These are phyloP conservation scores for Rhizopogon sp. DNA, from an alignment of 768 basidiomycete genomes.

Conservation along the genomic window DNA sequence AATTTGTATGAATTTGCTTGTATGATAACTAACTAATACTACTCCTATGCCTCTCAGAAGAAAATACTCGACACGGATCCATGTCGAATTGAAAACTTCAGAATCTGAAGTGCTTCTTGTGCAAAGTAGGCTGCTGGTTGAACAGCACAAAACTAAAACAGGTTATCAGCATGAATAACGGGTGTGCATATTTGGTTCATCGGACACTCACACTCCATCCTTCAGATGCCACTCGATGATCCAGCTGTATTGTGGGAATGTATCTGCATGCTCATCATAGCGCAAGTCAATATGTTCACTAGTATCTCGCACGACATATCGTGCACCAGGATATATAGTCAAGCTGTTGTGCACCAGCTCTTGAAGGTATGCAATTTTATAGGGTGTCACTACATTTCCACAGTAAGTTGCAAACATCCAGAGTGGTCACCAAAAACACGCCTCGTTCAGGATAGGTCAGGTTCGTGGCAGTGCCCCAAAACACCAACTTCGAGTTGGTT, in stretches of 20 bases:
- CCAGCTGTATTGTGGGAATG: slow-evolving; percentile 96
- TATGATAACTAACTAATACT: no score
- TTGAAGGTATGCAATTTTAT: slow-evolving; percentile 92
- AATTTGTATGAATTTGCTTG: no score
- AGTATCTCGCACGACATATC: slow-evolving; percentile 95
- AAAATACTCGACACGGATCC: no score
- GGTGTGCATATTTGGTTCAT: neutral
- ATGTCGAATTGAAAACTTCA: no score
- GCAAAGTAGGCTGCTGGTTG: slow-evolving; percentile 96
- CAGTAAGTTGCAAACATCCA: no score
- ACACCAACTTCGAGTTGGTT: no score
- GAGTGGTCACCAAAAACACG: no score
- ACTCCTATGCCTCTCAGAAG: no score
- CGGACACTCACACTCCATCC: slow-evolving; percentile 86
- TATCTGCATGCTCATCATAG: slow-evolving; percentile 93
- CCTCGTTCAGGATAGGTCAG: no score
- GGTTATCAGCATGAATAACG: slow-evolving; percentile 15
- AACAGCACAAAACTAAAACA: slow-evolving; percentile 79
- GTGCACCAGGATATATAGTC: no score
- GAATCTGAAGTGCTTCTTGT: slow-evolving; percentile 52
- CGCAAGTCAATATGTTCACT: slow-evolving; percentile 96
- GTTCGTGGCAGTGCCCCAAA: no score
- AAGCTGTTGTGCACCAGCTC: slow-evolving; percentile 85
- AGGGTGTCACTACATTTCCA: slow-evolving; percentile 74
- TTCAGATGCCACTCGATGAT: slow-evolving; percentile 96